Conservation (phyloP, 2,329 filamentous ascomycete species). For the Parastagonospora nodorum region DNA sequence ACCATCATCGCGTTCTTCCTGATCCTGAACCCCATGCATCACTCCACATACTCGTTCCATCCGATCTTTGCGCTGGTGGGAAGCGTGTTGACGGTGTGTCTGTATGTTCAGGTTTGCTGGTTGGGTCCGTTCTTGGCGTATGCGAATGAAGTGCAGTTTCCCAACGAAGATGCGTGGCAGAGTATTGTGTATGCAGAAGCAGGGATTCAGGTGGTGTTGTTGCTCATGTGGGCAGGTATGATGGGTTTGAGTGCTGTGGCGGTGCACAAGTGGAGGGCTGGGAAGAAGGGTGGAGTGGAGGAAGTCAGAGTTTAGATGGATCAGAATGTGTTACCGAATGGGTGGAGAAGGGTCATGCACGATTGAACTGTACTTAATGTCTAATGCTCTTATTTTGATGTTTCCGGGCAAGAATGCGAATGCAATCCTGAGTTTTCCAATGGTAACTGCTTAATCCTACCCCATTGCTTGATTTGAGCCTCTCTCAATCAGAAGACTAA, state of each 20-base stretch:
- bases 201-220: constrained; percentile 2
- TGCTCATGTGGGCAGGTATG: constrained; percentile 5
- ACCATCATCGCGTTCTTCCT: constrained; percentile 2
- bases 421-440: too few relatives aligned
- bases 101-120: constrained; percentile 3
- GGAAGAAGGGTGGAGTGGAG: not conserved
- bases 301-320: not conserved
- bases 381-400: too few relatives aligned
- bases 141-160: constrained; percentile 1
- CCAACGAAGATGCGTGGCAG: constrained; percentile 1
- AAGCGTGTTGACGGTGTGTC: constrained; percentile 1
- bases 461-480: too few relatives aligned
- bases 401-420: too few relatives aligned
- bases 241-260: not conserved
- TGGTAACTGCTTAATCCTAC: too few relatives aligned
- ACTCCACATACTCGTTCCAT: constrained; percentile 7
- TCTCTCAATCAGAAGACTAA: too few relatives aligned
- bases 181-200: constrained; percentile 3
- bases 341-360: too few relatives aligned
- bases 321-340: too few relatives aligned
- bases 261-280: constrained; percentile 9
- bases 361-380: too few relatives aligned
- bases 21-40: not conserved
- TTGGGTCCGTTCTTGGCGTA: constrained; percentile 2
- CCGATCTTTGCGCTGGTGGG: constrained; percentile 8